Base-by-base conservation (phyloP, 345 rosid genomes). In the Gynandropsis gynandra region DNA sequence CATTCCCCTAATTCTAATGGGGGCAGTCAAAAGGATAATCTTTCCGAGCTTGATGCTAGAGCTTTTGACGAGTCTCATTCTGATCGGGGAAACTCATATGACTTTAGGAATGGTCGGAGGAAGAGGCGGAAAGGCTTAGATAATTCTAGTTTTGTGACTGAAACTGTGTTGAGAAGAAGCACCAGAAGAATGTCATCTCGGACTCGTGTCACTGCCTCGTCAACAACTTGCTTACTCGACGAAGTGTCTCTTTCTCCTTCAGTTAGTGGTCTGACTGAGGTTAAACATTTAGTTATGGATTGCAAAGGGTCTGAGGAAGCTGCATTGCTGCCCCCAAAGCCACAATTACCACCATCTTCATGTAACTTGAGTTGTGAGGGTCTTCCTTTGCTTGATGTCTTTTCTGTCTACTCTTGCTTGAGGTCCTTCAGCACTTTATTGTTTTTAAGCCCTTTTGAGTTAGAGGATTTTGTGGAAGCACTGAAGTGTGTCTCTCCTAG, bases 391-490 rank as follows among this genome's bases (percentile, higher is more conserved):
- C 74, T 85, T 35, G 82, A 81, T 50, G 59, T 80, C 47, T 92
- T 92, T 70, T 75, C 84, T 46, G 68, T 79, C 43, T 87, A 82
- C 73, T 76, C 98, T 32, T 92, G 73, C 65, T 68, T 92, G 73
- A 81, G 96, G 56, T 84, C 95, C 70, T 92, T 92, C 72, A 85
- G 96, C 62, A 72, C 77, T 31, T 63, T 85, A 42, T 67, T 92
- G 62, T 87, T 80, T 67, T 74, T 87, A 73, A 87, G 98, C 54
- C 98, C 98, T 47, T 92, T 92, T 72, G 85, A 78, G 76, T 64
- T 87, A 79, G 84, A 77, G 68, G 96, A 82, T 59, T 92, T 92
- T 59, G 83, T 78, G 70, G 75, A 72, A 24, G 79, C 93, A 12
- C 47, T 92, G 69, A 81, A 72, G 56, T 78, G 76, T 55, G 57